Evolutionary conservation across 164 flowering plant species (phyloP), one percentile per base, ranked within the genome.

Genomic region (Stephania cephalantha): DNA sequence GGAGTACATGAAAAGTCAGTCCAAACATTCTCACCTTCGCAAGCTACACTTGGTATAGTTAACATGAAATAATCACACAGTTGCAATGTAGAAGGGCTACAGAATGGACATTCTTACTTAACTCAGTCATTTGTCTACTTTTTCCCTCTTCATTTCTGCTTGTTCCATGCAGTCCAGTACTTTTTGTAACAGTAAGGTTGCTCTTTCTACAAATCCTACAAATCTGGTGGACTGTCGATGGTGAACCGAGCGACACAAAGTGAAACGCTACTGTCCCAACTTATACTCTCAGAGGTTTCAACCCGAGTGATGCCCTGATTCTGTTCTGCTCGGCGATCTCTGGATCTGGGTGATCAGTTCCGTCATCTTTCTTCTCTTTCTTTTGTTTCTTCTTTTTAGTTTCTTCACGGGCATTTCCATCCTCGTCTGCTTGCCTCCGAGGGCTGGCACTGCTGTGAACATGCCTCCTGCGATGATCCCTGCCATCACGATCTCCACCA

Each of bases 301-400:
- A 63, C 9, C 97, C 97, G 76, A 93, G 96, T 22, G 88, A 82
- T 8, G 94, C 94, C 2, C 98, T 84, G 6, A 96, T 52, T 79
- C 88, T 89, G 81, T 96, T 96, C 13, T 85, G 86, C 80, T 90
- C 99, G 1, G 97, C 98, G 80, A 94, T 92, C 84, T 94, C 98
- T 7, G 99, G 98, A 82, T 95, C 96, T 2, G 94, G 98, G 76
- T 93, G 97, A 74, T 94, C 97, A 1, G 97, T 92, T 18, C 97
- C 97, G 79, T 92, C 97, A 76, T 89, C 94, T 35, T 35, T 35
- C 82, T 87, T 90, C 78, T 86, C 86, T 81, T 89, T 86, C 86
- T 86, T 89, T 76, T 85, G 84, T 66, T 88, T 89, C 90, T 87
- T 91, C 88, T 87, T 90, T 84, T 79, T 88, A 44, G 90, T 81